Conservation (phyloP, 2,329 filamentous ascomycete species). For the Ceratocystis lukuohia region DNA sequence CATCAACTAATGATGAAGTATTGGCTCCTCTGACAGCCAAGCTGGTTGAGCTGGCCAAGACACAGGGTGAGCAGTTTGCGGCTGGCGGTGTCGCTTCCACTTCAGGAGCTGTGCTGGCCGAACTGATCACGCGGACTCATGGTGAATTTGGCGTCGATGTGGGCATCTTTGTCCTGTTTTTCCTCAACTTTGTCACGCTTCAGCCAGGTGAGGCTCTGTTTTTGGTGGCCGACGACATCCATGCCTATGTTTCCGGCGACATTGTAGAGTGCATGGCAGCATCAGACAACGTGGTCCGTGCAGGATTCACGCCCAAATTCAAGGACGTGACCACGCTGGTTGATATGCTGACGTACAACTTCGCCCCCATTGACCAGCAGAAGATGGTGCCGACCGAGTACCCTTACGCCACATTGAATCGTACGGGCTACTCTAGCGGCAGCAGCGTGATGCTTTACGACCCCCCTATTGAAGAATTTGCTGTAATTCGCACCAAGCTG, state of each 20-base stretch:
- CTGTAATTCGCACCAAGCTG: slow-evolving; percentile 68
- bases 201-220: slow-evolving; percentile 88
- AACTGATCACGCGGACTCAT: slow-evolving; percentile 65
- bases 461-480: slow-evolving; percentile 93
- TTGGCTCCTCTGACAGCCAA: slow-evolving; percentile 35
- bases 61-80: slow-evolving; percentile 60
- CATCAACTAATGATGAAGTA: slow-evolving; percentile 48
- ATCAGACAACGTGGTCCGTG: slow-evolving; percentile 96
- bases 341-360: slow-evolving; percentile 86
- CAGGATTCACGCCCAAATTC: slow-evolving; percentile 96
- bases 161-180: slow-evolving; percentile 89
- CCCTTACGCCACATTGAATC: slow-evolving; percentile 71
- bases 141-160: slow-evolving; percentile 79
- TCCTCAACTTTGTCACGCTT: slow-evolving; percentile 88
- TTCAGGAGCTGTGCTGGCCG: slow-evolving; percentile 54
- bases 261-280: slow-evolving; percentile 99
- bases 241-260: slow-evolving; percentile 84
- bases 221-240: slow-evolving; percentile 90
- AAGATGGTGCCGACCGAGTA: slow-evolving; percentile 83
- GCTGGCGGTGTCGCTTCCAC: slow-evolving; percentile 56
- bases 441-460: slow-evolving; percentile 70
- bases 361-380: slow-evolving; percentile 85
- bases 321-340: slow-evolving; percentile 87
- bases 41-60: slow-evolving; percentile 57
- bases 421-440: slow-evolving; percentile 63